A percentile compares a stretch with the other conserved stretches of the same genome.
phyloP scores from a whole-genome alignment of 345 rosid species.

The Gossypium stocksii region DNA sequence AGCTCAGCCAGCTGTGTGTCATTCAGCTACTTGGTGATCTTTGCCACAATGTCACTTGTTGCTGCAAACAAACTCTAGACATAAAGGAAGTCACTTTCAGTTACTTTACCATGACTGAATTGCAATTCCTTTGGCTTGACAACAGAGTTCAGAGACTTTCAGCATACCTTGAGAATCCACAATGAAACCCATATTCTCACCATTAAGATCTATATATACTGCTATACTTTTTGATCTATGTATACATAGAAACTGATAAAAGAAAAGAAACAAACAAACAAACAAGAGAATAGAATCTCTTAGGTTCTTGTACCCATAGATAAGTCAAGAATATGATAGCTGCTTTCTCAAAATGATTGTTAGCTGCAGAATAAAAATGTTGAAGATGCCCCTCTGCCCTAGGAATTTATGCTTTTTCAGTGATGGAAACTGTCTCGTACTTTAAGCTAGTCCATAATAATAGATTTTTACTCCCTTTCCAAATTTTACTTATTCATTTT shows the following conservation, averaged over 20 bases:
- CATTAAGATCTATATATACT: slow-evolving; percentile 26
- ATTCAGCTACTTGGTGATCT: slow-evolving; percentile 35
- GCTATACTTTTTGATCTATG: slow-evolving; percentile 33
- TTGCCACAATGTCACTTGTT: slow-evolving; percentile 38
- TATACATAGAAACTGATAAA: slow-evolving; percentile 35
- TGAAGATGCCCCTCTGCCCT: slow-evolving; percentile 31
- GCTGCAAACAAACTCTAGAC: slow-evolving; percentile 38
- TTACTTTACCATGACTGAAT: slow-evolving; percentile 22
- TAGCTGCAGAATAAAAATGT: slow-evolving; percentile 40
- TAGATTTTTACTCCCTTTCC: neutral
- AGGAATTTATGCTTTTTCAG: slow-evolving; percentile 20
- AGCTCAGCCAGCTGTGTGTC: slow-evolving; percentile 58
- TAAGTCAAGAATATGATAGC: slow-evolving; percentile 30
- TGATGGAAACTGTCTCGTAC: slow-evolving; percentile 7
- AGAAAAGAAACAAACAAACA: slow-evolving; percentile 19
- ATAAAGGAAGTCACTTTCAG: slow-evolving; percentile 15
- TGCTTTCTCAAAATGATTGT: slow-evolving; percentile 31
- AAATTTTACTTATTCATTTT: neutral
- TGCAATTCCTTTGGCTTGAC: slow-evolving; percentile 27
- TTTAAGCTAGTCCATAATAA: neutral
- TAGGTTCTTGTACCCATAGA: slow-evolving; percentile 56
- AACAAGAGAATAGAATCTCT: slow-evolving; percentile 40
- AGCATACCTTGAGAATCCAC: slow-evolving; percentile 27
- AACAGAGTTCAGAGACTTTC: slow-evolving; percentile 21
- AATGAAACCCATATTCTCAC: slow-evolving; percentile 24